Evolutionary conservation across 179 eudicot species (phyloP).

Genomic region (Camellia oleifera): DNA sequence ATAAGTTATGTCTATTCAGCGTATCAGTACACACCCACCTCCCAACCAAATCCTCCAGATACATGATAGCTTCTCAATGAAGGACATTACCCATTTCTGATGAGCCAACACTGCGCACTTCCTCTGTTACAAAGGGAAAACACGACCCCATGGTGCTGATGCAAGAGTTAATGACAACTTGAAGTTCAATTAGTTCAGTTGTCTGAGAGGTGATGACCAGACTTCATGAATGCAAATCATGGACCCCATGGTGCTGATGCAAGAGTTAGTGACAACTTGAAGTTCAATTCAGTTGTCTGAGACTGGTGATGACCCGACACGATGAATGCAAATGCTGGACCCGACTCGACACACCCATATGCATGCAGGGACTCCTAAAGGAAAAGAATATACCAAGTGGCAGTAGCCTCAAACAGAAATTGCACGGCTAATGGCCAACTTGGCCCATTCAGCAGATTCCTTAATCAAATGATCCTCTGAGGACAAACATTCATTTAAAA

Average conservation of each 20-base stretch:
- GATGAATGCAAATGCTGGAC: conserved; percentile 62
- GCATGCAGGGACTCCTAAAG: conserved; percentile 83
- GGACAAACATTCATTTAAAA: conserved; percentile 76
- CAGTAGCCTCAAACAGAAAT: conserved; percentile 62
- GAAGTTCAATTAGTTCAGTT: conserved; percentile 50
- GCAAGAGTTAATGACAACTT: conserved; percentile 75
- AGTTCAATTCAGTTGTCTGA: conserved; percentile 53
- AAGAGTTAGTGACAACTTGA: conserved; percentile 73
- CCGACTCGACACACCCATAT: conserved; percentile 61
- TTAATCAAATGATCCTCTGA: conserved; percentile 84
- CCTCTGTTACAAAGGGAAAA: conserved; percentile 26
- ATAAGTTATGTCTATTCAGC: conserved; percentile 5
- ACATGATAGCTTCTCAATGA: not conserved
- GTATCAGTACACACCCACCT: not conserved
- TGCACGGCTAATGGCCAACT: conserved; percentile 76
- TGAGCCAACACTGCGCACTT: conserved; percentile 20
- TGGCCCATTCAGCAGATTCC: conserved; percentile 99
- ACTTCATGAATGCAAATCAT: conserved; percentile 62
- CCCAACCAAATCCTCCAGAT: conserved; percentile 14
- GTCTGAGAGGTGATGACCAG: conserved; percentile 68
- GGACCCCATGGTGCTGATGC: conserved; percentile 68
- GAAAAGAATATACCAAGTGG: conserved; percentile 50
- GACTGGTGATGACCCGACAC: conserved; percentile 61
- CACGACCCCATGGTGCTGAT: conserved; percentile 51
- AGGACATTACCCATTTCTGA: conserved; percentile 10